Percentiles rank a stretch among this genome's conserved stretches.
Evolutionary conservation across 257 asterid genomes (phyloP).

Genomic region (Solanum ahanhuiri): DNA sequence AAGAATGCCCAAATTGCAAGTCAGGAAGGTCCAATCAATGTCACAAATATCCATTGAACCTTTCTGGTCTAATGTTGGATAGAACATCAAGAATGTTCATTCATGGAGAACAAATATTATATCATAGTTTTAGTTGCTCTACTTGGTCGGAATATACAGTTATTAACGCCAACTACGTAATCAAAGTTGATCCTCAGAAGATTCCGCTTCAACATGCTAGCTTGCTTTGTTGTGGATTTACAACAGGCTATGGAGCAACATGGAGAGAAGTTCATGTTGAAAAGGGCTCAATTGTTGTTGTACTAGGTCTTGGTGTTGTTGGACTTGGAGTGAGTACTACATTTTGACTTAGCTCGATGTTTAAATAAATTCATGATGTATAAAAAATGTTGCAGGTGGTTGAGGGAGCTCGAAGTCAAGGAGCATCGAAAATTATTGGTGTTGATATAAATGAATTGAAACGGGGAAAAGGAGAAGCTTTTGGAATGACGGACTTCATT

Average conservation of each 20-base stretch:
- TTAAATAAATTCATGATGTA: neutral
- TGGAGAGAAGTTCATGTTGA: slow-evolving; percentile 15
- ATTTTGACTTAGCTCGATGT: neutral
- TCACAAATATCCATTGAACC: slow-evolving; percentile 32
- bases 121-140: slow-evolving; percentile 47
- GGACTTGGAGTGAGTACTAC: neutral
- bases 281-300: neutral
- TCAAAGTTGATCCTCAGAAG: slow-evolving; percentile 41
- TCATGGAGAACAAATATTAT: slow-evolving; percentile 24
- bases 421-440: slow-evolving; percentile 55
- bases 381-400: slow-evolving; percentile 26
- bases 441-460: slow-evolving; percentile 48
- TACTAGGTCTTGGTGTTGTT: neutral
- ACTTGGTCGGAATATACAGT: slow-evolving; percentile 78
- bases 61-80: slow-evolving; percentile 37
- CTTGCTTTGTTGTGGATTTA: slow-evolving; percentile 72
- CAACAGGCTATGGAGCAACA: slow-evolving; percentile 40
- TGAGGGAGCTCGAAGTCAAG: slow-evolving; percentile 44
- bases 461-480: slow-evolving; percentile 35
- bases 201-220: slow-evolving; percentile 53
- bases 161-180: slow-evolving; percentile 32
- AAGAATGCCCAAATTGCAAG: slow-evolving; percentile 51
- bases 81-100: slow-evolving; percentile 58
- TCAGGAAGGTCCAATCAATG: slow-evolving; percentile 17
- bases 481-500: neutral